A percentile compares a stretch with the other conserved stretches of the same genome.
These are phyloP conservation scores for Glomus cerebriforme DNA, from an alignment of 192 early-diverging fungal genomes.

Conservation along the genomic window DNA sequence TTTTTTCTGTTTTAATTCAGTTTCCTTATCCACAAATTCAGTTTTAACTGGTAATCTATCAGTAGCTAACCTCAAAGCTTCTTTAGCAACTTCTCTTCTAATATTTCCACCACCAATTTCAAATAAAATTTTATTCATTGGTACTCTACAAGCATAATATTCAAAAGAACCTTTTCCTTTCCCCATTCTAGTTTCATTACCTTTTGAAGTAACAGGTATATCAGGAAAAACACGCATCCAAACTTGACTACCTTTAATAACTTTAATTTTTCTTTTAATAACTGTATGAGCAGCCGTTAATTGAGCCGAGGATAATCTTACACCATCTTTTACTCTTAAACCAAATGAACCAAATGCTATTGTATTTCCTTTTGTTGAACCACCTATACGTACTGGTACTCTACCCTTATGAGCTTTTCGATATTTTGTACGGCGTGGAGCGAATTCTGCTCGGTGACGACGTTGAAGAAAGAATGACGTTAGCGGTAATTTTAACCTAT, in stretches of 20 bases:
- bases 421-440: conserved; percentile 74
- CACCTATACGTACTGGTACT: conserved; percentile 77
- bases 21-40: conserved; percentile 56
- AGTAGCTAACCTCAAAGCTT: conserved; percentile 68
- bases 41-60: conserved; percentile 69
- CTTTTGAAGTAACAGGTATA: conserved; percentile 89
- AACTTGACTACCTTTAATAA: conserved; percentile 83
- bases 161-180: conserved; percentile 96
- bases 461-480: conserved; percentile 41
- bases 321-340: conserved; percentile 83
- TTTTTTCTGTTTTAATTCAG: neutral
- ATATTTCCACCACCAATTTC: conserved; percentile 81
- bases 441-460: conserved; percentile 68
- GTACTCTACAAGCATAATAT: conserved; percentile 89
- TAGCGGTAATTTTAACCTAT: neutral
- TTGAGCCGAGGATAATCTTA: conserved; percentile 79
- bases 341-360: conserved; percentile 91
- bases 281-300: conserved; percentile 75
- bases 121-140: conserved; percentile 86
- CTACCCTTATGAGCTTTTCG: conserved; percentile 89
- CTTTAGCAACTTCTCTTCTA: conserved; percentile 78
- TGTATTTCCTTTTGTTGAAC: conserved; percentile 84
- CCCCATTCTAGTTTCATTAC: conserved; percentile 94
- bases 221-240: conserved; percentile 91
- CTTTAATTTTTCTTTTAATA: conserved; percentile 79